Evolutionary conservation across 1,284 basidiomycete genomes (phyloP).

Genomic region (Mycosarcoma maydis): DNA sequence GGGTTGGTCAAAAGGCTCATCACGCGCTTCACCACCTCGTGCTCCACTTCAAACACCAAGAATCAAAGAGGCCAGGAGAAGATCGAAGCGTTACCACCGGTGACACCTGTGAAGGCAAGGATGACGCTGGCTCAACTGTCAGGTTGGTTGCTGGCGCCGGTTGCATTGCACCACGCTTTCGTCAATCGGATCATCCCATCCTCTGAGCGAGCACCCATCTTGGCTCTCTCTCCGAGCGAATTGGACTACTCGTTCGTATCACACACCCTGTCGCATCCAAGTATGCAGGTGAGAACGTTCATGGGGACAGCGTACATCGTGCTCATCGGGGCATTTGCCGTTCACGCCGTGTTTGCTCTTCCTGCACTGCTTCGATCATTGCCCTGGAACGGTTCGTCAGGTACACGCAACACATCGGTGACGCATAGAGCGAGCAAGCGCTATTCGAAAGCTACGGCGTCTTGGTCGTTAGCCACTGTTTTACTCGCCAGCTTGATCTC

Average conservation of each 20-base stretch:
- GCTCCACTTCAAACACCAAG: not conserved
- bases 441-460: not conserved
- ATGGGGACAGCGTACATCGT: slow-evolving; percentile 16
- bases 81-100: not conserved
- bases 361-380: slow-evolving; percentile 16
- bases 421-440: too few species aligned
- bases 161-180: slow-evolving; percentile 40
- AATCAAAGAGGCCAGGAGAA: not conserved
- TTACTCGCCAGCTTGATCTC: slow-evolving; percentile 26
- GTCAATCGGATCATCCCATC: slow-evolving; percentile 55
- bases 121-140: slow-evolving; percentile 14
- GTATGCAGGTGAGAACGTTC: not conserved
- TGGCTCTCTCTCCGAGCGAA: slow-evolving; percentile 49
- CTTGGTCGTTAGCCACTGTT: not conserved
- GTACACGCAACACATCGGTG: too few species aligned
- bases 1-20: slow-evolving; percentile 29
- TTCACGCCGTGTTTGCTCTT: slow-evolving; percentile 22
- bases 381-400: too few species aligned
- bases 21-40: slow-evolving; percentile 11
- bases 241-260: slow-evolving; percentile 60
- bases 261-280: slow-evolving; percentile 23
- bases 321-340: slow-evolving; percentile 33
- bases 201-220: slow-evolving; percentile 21
- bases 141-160: slow-evolving; percentile 46
- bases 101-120: not conserved